Evolutionary conservation across 2,329 filamentous ascomycete species (phyloP).

Genomic region (Paraphaeosphaeria minitans): DNA sequence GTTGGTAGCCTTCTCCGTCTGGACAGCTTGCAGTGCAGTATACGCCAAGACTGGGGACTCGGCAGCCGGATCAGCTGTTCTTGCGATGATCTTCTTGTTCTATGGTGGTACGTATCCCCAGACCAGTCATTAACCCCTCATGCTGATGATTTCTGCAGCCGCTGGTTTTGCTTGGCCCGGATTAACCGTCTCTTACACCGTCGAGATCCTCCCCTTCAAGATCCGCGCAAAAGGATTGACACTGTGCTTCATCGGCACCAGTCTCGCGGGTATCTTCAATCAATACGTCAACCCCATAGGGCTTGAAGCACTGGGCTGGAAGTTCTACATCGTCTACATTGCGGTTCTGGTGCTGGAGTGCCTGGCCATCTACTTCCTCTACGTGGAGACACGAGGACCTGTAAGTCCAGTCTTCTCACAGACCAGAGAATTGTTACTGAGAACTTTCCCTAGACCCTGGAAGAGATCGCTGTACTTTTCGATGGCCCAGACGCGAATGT

Average conservation of each 20-base stretch:
- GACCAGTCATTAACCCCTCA: slow-evolving; percentile 18
- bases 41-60: slow-evolving; percentile 21
- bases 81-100: slow-evolving; percentile 58
- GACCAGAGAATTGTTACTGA: background rate
- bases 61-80: slow-evolving; percentile 48
- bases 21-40: slow-evolving; percentile 30
- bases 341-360: slow-evolving; percentile 29
- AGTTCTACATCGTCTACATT: slow-evolving; percentile 42
- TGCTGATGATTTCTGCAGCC: slow-evolving; percentile 50
- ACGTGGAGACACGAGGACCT: slow-evolving; percentile 30
- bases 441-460: slow-evolving; percentile 15
- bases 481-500: slow-evolving; percentile 25
- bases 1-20: slow-evolving; percentile 40
- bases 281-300: slow-evolving; percentile 60
- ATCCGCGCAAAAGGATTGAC: slow-evolving; percentile 52
- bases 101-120: slow-evolving; percentile 21
- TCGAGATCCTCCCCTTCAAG: slow-evolving; percentile 53
- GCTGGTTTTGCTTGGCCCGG: slow-evolving; percentile 53
- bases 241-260: slow-evolving; percentile 61
- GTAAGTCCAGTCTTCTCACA: slow-evolving; percentile 10
- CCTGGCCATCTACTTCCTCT: slow-evolving; percentile 30
- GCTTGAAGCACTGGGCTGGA: slow-evolving; percentile 36
- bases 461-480: slow-evolving; percentile 28
- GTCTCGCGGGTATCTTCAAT: slow-evolving; percentile 59
- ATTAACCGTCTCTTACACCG: slow-evolving; percentile 54